A percentile compares a stretch with the other conserved stretches of the same genome.
These are phyloP conservation scores for Dryadomyces quercivorus DNA, from an alignment of 2,329 filamentous ascomycete species.

Conservation along the genomic window DNA sequence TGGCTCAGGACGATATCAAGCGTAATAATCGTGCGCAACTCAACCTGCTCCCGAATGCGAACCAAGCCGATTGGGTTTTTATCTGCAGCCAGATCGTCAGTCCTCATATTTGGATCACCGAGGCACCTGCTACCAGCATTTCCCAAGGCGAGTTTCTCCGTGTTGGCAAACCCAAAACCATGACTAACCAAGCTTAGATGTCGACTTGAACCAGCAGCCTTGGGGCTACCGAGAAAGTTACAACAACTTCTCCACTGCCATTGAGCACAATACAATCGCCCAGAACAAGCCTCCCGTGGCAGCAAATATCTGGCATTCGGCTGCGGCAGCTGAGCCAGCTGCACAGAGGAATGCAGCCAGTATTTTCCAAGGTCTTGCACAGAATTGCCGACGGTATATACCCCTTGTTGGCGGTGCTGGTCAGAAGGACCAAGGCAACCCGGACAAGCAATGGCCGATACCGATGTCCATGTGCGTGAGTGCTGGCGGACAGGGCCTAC, in stretches of 20 bases:
- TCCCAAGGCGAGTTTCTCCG: background rate
- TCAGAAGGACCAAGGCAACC: background rate
- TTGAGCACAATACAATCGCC: background rate
- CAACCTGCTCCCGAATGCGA: conserved; percentile 1
- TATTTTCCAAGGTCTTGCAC: background rate
- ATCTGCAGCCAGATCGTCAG: conserved; percentile 2
- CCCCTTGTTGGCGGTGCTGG: no score
- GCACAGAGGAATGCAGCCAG: background rate
- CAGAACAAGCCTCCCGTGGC: background rate
- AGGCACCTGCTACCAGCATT: background rate
- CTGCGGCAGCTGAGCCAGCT: background rate
- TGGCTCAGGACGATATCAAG: background rate
- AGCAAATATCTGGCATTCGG: background rate
- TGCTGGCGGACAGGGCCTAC: background rate
- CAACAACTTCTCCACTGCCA: background rate
- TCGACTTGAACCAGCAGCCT: background rate
- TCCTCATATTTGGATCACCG: background rate
- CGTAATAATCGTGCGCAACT: conserved; percentile 2
- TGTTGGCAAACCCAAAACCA: no score
- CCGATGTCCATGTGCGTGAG: background rate
- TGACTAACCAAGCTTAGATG: background rate
- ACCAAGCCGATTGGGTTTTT: conserved; percentile 1
- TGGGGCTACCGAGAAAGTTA: conserved; percentile 3
- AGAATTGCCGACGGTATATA: no score
- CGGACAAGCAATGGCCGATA: background rate